Conservation (phyloP, 2,329 filamentous ascomycete genomes). For the Anthostomella pinea region DNA sequence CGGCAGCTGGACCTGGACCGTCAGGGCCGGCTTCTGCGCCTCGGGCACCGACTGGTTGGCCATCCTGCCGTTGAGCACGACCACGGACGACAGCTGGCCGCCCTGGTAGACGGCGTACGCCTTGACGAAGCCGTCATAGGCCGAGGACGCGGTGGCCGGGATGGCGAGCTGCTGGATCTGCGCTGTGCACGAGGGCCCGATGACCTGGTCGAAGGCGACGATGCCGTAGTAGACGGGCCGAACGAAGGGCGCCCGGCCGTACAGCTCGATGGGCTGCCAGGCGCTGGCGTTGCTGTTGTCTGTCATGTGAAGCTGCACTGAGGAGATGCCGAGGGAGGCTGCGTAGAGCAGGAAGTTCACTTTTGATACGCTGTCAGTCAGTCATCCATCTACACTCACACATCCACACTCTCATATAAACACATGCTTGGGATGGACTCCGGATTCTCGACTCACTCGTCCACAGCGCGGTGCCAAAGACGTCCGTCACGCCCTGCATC, state of each 20-base stretch:
- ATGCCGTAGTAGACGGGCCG: constrained; percentile 49
- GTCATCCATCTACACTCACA: too few relatives aligned
- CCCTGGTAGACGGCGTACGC: constrained; percentile 45
- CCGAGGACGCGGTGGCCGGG: constrained; percentile 24
- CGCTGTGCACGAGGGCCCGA: constrained; percentile 42
- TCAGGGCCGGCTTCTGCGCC: constrained; percentile 36
- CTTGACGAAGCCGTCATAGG: constrained; percentile 40
- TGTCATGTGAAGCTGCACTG: constrained; percentile 53
- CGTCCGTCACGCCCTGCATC: constrained; percentile 43
- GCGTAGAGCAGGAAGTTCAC: constrained; percentile 52
- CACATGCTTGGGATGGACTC: too few relatives aligned
- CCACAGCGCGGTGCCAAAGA: constrained; percentile 46
- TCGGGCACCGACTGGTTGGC: constrained; percentile 39
- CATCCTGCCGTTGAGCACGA: constrained; percentile 44
- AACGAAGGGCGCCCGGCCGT: constrained; percentile 40
- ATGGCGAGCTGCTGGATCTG: constrained; percentile 37
- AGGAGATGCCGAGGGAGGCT: constrained; percentile 44
- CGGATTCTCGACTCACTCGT: too few relatives aligned
- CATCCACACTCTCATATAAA: too few relatives aligned
- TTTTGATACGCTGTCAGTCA: too few relatives aligned
- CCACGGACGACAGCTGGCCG: constrained; percentile 38
- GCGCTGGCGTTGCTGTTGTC: constrained; percentile 49
- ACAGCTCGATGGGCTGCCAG: constrained; percentile 44
- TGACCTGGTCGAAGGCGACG: constrained; percentile 48
- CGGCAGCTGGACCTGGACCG: constrained; percentile 40